Percentiles rank a stretch among this genome's conserved stretches.
Conservation (phyloP, 768 basidiomycete genomes). For the Cystoderma amianthinum region DNA sequence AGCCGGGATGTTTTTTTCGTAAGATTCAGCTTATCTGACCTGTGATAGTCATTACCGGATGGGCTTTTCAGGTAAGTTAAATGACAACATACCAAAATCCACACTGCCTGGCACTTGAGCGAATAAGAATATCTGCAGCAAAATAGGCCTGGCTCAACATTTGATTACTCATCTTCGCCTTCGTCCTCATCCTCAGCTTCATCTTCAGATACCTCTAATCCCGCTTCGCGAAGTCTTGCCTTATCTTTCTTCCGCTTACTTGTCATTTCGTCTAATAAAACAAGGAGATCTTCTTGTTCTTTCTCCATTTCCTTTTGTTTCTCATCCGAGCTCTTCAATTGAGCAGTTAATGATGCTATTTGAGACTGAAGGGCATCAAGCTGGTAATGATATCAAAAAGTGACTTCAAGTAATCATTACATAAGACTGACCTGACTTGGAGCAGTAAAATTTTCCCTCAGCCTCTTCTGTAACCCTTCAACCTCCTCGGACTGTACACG, state of each 20-base stretch:
- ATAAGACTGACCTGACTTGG: slow-evolving; percentile 10
- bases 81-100: too few relatives aligned
- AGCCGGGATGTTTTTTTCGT: neutral
- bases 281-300: slow-evolving; percentile 94
- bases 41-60: neutral
- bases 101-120: too few relatives aligned
- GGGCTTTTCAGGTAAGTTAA: too few relatives aligned
- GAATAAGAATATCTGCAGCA: too few relatives aligned
- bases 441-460: slow-evolving; percentile 30
- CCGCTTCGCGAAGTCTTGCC: slow-evolving; percentile 59
- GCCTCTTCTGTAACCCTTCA: slow-evolving; percentile 53
- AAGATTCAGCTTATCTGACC: neutral
- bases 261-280: slow-evolving; percentile 87
- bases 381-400: slow-evolving; percentile 19
- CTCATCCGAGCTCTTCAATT: slow-evolving; percentile 47
- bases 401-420: neutral
- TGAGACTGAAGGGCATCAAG: slow-evolving; percentile 37
- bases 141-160: too few relatives aligned
- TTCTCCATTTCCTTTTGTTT: slow-evolving; percentile 83
- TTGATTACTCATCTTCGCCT: slow-evolving; percentile 28
- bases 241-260: slow-evolving; percentile 85
- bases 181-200: slow-evolving; percentile 74
- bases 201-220: slow-evolving; percentile 89
- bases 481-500: slow-evolving; percentile 78
- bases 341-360: slow-evolving; percentile 34